phyloP scores from a whole-genome alignment of 176 grass and related monocot species.

The maize (Zea mays) region Zm-B73-REFERENCE-NAM-5.0 NC_050097.1:215620501-215621000 shows the following conservation, averaged over 20 bases:
- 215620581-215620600: background rate
- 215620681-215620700: too few relatives aligned
- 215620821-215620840: too few relatives aligned
- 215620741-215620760: background rate
- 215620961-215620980: background rate
- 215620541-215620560: slow-evolving; percentile 11
- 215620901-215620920: too few relatives aligned
- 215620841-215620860: background rate
- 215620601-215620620: background rate
- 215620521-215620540: background rate
- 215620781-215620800: background rate
- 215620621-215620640: background rate
- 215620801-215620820: background rate
- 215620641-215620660: background rate
- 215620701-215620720: background rate
- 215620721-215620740: background rate
- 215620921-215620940: too few relatives aligned
- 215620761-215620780: background rate
- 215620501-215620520: background rate
- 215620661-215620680: background rate
- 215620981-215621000: background rate
- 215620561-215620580: background rate
- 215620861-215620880: slow-evolving; percentile 19
- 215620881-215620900: too few relatives aligned
- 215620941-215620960: background rate